phyloP scores from a whole-genome alignment of 768 basidiomycete species.

The Phallus indusiatus region DNA sequence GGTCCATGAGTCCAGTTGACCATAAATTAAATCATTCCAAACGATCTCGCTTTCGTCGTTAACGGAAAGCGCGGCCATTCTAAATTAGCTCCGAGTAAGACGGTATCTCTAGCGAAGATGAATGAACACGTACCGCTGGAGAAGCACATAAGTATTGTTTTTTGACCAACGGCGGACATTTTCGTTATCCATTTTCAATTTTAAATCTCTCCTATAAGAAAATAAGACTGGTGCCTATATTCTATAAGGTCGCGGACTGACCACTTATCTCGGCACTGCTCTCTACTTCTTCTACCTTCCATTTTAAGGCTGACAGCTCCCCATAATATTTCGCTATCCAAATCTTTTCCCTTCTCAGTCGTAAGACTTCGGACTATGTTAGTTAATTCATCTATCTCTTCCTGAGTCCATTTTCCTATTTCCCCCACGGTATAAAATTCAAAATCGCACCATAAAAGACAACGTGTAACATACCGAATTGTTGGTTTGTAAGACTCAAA shows the following conservation, averaged over 20 bases:
- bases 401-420: conserved; percentile 63
- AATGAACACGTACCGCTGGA: conserved; percentile 55
- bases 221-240: background rate
- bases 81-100: conserved; percentile 20
- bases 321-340: conserved; percentile 81
- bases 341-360: conserved; percentile 56
- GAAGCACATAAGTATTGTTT: conserved; percentile 69
- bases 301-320: conserved; percentile 65
- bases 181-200: conserved; percentile 61
- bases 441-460: background rate
- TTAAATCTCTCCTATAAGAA: conserved; percentile 60
- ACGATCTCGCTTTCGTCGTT: conserved; percentile 77
- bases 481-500: conserved; percentile 28
- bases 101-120: conserved; percentile 6
- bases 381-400: conserved; percentile 69
- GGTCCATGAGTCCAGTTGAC: conserved; percentile 66
- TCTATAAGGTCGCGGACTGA: conserved; percentile 24
- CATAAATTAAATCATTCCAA: conserved; percentile 68
- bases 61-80: conserved; percentile 66
- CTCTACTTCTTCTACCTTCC: conserved; percentile 65
- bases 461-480: background rate
- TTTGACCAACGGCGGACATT: conserved; percentile 63
- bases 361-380: conserved; percentile 71
- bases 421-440: background rate
- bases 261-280: conserved; percentile 89